These are phyloP conservation scores for Metschnikowia picachoensis DNA, from an alignment of 805 yeast genomes.

Conservation along the genomic window DNA sequence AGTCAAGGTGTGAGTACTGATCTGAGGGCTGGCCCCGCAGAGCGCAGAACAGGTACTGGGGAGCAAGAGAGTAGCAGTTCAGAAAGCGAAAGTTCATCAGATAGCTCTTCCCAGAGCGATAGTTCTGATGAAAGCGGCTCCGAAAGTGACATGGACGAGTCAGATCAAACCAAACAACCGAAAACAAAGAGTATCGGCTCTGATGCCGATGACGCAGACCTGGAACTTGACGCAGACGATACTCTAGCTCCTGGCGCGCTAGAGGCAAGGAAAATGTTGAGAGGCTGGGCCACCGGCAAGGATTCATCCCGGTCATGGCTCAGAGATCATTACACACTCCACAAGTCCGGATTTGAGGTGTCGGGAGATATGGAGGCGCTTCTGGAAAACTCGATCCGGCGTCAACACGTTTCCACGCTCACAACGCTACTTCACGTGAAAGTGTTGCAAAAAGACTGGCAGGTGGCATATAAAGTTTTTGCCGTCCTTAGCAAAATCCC, in stretches of 20 bases:
- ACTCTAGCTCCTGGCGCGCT: not conserved
- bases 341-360: constrained; percentile 16
- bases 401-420: constrained; percentile 33
- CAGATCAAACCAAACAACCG: not conserved
- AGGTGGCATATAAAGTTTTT: constrained; percentile 49
- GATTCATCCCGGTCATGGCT: constrained; percentile 10
- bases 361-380: constrained; percentile 11
- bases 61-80: no score
- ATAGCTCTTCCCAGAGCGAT: not conserved
- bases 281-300: constrained; percentile 5
- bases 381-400: constrained; percentile 8
- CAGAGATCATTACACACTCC: constrained; percentile 6
- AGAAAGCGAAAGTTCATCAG: no score
- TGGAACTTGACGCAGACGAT: not conserved
- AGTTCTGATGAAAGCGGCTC: not conserved
- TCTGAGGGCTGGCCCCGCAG: no score
- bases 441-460: constrained; percentile 51
- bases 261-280: constrained; percentile 6
- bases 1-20: no score
- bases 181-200: not conserved
- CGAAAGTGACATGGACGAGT: not conserved
- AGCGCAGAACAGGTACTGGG: no score
- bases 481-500: constrained; percentile 46
- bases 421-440: constrained; percentile 46
- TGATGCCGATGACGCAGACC: not conserved